phyloP scores from a whole-genome alignment of 2,329 filamentous ascomycete genomes.

The Diaporthe destruens region DNA sequence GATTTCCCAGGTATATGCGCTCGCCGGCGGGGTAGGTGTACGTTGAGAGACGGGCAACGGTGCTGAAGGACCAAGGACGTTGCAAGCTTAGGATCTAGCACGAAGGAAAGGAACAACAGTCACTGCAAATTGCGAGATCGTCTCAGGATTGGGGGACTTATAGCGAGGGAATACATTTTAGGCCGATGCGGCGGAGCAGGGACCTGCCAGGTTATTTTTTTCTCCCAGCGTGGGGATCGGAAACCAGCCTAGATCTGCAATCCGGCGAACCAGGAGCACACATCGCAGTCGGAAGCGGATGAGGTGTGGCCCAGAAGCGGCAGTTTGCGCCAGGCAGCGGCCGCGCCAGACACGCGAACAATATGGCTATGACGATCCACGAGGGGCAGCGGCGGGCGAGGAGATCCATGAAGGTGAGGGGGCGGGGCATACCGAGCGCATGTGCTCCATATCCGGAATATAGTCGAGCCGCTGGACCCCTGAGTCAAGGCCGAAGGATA shows the following conservation, averaged over 20 bases:
- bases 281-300: background rate
- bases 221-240: slow-evolving; percentile 15
- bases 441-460: slow-evolving; percentile 21
- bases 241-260: background rate
- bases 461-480: slow-evolving; percentile 27
- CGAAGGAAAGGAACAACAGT: background rate
- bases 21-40: background rate
- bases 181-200: slow-evolving; percentile 24
- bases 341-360: background rate
- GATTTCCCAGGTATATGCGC: background rate
- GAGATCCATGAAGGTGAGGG: slow-evolving; percentile 31
- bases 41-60: background rate
- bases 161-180: slow-evolving; percentile 6
- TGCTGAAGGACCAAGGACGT: background rate
- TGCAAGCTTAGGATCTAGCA: background rate
- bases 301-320: slow-evolving; percentile 20
- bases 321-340: slow-evolving; percentile 26
- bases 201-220: slow-evolving; percentile 13
- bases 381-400: slow-evolving; percentile 21
- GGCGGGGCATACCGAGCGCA: slow-evolving; percentile 26
- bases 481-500: slow-evolving; percentile 3
- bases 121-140: background rate
- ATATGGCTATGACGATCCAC: slow-evolving; percentile 17
- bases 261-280: slow-evolving; percentile 4
- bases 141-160: slow-evolving; percentile 1